Evolutionary conservation across 208 protist species (phyloP), one percentile per base, ranked within the genome.

Genomic region (Leishmania tropica): DNA sequence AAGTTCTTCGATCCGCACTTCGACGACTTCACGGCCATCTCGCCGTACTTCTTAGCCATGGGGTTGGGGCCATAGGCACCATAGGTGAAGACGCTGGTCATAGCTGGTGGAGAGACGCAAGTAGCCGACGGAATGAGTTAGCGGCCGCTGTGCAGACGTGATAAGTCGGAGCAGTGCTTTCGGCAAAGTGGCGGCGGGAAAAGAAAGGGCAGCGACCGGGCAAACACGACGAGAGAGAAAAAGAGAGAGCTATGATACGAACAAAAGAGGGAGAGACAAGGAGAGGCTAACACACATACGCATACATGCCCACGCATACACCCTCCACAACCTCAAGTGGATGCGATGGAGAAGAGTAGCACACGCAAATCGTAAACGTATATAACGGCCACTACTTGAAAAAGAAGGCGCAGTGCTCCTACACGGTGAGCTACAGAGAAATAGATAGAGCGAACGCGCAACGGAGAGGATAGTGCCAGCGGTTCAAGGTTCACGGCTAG

Each of bases 1-100:
- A 98, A 98, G 84, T 96, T 96, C 75, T 95, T 96, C 5, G 91
- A 90, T 2, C 95, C 95, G 79, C 91, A 94, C 79, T 84, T 90
- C 42, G 92, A 95, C 17, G 91, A 87, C 42, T 81, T 65, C 21
- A 87, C 83, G 1, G 95, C 95, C 87, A 92, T 92, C 79, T 89
- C 81, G 72, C 84, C 93, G 72, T 97, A 97, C 64, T 86, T 85
- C 74, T 85, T 79, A 17, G 93, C 89, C 80, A 94, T 84, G 10
- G 92, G 90, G 81, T 97, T 97, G 70, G 83, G 79, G 1, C 92
- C 88, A 60, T 91, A 48, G 1, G 92, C 87, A 60, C 95, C 95
- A 80, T 87, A 89, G 10, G 95, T 97, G 58, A 97, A 95, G 24
- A 92, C 56, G 76, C 91, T 96, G 3, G 90, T 90, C 95, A 97